Evolutionary conservation across 148 eudicot species (phyloP).

Genomic region (Camellia granthamiana): DNA sequence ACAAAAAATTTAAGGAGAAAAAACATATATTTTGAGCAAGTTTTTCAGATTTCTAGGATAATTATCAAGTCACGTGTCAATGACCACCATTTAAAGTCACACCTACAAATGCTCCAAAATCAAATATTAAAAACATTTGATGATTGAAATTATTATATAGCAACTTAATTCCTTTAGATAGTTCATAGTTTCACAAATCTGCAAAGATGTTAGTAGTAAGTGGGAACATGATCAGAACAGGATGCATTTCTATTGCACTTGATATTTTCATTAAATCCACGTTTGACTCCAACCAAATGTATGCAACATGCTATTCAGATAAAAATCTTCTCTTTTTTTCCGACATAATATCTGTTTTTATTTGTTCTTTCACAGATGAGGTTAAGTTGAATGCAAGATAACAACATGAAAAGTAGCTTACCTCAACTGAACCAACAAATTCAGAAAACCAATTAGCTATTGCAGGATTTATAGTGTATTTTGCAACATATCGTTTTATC

Average conservation of each 20-base stretch:
- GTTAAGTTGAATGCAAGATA: neutral
- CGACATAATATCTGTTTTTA: neutral
- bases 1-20: neutral
- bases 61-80: too few relatives aligned
- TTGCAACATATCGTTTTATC: conserved; percentile 83
- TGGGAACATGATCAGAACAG: neutral
- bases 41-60: too few relatives aligned
- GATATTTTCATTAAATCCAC: neutral
- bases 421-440: conserved; percentile 88
- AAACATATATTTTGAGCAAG: too few relatives aligned
- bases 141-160: neutral
- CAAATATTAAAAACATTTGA: neutral
- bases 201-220: neutral
- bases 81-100: too few relatives aligned
- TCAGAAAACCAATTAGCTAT: conserved; percentile 81
- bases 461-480: conserved; percentile 93
- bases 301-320: too few relatives aligned
- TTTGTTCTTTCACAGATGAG: neutral
- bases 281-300: neutral
- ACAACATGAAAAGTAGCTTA: conserved; percentile 20
- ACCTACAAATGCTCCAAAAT: too few relatives aligned
- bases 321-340: too few relatives aligned
- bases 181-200: neutral
- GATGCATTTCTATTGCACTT: neutral
- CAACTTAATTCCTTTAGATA: neutral